Evolutionary conservation across 805 yeast genomes (phyloP).

Genomic region (Saturnispora sekii): DNA sequence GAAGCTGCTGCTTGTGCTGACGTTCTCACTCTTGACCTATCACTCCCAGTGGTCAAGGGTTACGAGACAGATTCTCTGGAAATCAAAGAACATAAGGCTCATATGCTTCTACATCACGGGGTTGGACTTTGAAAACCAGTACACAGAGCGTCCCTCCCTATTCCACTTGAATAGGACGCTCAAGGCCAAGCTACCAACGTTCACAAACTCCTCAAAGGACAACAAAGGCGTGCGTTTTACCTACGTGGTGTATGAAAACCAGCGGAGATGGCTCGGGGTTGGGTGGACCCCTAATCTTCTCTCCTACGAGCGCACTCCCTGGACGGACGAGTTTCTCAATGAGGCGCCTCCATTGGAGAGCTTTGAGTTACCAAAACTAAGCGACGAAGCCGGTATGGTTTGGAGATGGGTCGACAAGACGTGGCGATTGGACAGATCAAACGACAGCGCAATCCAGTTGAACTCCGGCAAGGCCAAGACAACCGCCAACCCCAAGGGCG

Average conservation of each 20-base stretch:
- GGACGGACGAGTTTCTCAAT: conserved; percentile 95
- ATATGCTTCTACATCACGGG: conserved; percentile 80
- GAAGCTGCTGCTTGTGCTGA: conserved; percentile 46
- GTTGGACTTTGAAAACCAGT: conserved; percentile 48
- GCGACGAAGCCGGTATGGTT: conserved; percentile 40
- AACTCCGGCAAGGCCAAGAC: conserved; percentile 50
- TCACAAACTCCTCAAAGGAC: conserved; percentile 10
- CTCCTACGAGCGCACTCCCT: conserved; percentile 87
- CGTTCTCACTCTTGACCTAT: conserved; percentile 60
- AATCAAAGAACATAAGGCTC: conserved; percentile 59
- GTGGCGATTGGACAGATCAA: conserved; percentile 85
- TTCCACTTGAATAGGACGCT: conserved; percentile 44
- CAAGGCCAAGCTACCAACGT: conserved; percentile 12
- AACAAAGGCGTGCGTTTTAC: conserved; percentile 62
- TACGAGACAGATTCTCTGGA: conserved; percentile 79
- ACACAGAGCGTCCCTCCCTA: conserved; percentile 28
- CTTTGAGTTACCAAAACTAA: conserved; percentile 73
- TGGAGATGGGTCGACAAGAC: conserved; percentile 96
- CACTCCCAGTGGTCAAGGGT: conserved; percentile 83
- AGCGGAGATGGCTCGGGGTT: conserved; percentile 93
- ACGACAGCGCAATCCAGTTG: conserved; percentile 74
- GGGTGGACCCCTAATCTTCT: conserved; percentile 94
- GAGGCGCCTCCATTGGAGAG: conserved; percentile 69
- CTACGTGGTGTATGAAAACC: conserved; percentile 87
- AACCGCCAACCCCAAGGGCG: conserved; percentile 61